These are phyloP conservation scores for Alternaria alternata DNA, from an alignment of 2,329 filamentous ascomycete genomes.

Conservation along the genomic window DNA sequence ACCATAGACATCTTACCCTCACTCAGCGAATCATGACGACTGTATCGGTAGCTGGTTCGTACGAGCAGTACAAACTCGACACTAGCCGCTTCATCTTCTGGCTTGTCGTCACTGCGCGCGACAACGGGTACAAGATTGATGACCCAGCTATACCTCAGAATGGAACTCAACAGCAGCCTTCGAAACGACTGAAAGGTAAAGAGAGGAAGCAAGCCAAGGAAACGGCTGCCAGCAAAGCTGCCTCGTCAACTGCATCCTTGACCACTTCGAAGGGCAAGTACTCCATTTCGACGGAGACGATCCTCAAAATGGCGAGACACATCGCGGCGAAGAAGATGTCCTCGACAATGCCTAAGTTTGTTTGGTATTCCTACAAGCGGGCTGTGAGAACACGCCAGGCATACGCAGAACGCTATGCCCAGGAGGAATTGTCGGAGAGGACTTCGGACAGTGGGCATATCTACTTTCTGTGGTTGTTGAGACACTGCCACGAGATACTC, in stretches of 20 bases:
- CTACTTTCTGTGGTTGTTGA: slow-evolving; percentile 4
- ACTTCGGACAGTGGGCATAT: not conserved
- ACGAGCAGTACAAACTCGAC: slow-evolving; percentile 6
- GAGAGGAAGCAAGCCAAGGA: not conserved
- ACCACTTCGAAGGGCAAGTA: slow-evolving; percentile 1
- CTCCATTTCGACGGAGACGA: not conserved
- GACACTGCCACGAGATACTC: not conserved
- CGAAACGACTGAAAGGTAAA: not conserved
- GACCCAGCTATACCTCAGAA: not conserved
- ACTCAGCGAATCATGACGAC: not conserved
- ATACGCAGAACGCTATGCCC: not conserved
- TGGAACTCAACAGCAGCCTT: not conserved
- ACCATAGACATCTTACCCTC: not conserved
- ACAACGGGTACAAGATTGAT: not conserved
- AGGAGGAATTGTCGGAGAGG: not conserved
- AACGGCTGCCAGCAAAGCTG: not conserved
- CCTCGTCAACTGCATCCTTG: not conserved
- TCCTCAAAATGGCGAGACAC: not conserved
- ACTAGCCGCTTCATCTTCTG: slow-evolving; percentile 1
- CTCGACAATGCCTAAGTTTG: slow-evolving; percentile 4
- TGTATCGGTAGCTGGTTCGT: not conserved
- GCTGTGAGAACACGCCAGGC: slow-evolving; percentile 1
- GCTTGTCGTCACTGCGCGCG: not conserved
- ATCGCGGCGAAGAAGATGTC: not conserved
- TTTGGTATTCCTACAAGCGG: slow-evolving; percentile 5